Conservation (phyloP, 2,329 filamentous ascomycete genomes). For the Metarhizium anisopliae region DNA sequence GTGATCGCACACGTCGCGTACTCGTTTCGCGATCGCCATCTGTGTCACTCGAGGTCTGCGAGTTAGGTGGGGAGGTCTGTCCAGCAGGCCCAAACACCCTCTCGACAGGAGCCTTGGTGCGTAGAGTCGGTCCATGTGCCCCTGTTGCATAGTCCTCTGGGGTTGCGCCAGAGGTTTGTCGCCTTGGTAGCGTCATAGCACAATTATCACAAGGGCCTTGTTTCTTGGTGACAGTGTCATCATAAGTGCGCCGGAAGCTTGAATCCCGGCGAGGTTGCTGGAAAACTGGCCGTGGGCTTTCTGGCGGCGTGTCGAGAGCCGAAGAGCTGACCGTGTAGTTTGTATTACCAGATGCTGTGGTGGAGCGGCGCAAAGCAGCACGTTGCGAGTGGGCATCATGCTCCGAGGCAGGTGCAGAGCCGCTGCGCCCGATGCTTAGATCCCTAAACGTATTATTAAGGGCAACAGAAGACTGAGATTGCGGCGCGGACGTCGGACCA, state of each 20-base stretch:
- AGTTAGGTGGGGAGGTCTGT: slow-evolving; percentile 41
- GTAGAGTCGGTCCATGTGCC: slow-evolving; percentile 45
- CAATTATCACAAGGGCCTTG: slow-evolving; percentile 61
- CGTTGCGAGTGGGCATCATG: slow-evolving; percentile 35
- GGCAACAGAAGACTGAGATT: slow-evolving; percentile 23
- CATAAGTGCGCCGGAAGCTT: slow-evolving; percentile 53
- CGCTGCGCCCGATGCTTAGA: slow-evolving; percentile 35
- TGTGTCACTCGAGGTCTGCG: slow-evolving; percentile 42
- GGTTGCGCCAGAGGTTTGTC: slow-evolving; percentile 19
- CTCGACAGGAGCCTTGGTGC: slow-evolving; percentile 52
- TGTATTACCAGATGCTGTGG: slow-evolving; percentile 7
- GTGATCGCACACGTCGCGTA: slow-evolving; percentile 26
- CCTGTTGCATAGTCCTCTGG: slow-evolving; percentile 24
- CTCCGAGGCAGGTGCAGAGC: slow-evolving; percentile 34
- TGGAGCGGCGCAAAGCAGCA: slow-evolving; percentile 31
- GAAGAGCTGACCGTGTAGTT: slow-evolving; percentile 25
- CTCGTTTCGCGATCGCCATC: slow-evolving; percentile 39
- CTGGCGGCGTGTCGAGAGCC: slow-evolving; percentile 47
- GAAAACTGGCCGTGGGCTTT: slow-evolving; percentile 40
- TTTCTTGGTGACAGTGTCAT: slow-evolving; percentile 54
- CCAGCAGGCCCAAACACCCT: slow-evolving; percentile 42
- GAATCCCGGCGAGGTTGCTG: slow-evolving; percentile 41
- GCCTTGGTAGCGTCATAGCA: slow-evolving; percentile 51
- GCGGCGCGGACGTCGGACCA: slow-evolving; percentile 25
- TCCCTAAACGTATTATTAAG: slow-evolving; percentile 40